A percentile compares a stretch with the other conserved stretches of the same genome.
These are phyloP conservation scores for Nemania sp. DNA, from an alignment of 2,329 filamentous ascomycete genomes.

Conservation along the genomic window DNA sequence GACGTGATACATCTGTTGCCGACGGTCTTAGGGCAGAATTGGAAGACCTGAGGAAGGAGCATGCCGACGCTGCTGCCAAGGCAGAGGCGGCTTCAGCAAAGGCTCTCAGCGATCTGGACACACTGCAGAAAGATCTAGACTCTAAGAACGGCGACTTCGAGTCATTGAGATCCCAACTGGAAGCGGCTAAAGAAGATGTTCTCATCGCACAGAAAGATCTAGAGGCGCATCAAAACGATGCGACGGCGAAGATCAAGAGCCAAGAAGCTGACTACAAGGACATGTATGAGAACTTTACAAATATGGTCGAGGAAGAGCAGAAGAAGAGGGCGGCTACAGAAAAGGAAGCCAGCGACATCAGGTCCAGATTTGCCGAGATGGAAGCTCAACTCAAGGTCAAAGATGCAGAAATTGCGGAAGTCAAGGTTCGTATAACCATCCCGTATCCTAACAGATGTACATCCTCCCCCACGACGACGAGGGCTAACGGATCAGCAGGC, in stretches of 20 bases:
- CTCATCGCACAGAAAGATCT: conserved; percentile 56
- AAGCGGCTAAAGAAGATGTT: conserved; percentile 42
- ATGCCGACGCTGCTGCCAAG: conserved; percentile 49
- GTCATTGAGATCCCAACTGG: conserved; percentile 50
- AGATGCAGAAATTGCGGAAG: conserved; percentile 67
- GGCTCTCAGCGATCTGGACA: conserved; percentile 37
- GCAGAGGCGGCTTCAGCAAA: conserved; percentile 43
- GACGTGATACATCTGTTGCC: conserved; percentile 58
- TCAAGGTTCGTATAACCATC: conserved; percentile 50
- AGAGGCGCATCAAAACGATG: conserved; percentile 55
- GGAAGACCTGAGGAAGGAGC: conserved; percentile 51
- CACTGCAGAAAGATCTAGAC: conserved; percentile 40
- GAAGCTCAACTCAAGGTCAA: conserved; percentile 56
- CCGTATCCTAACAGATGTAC: not conserved
- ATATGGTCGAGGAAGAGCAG: conserved; percentile 63
- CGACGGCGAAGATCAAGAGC: conserved; percentile 58
- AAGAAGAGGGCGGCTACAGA: conserved; percentile 41
- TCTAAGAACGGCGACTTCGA: conserved; percentile 41
- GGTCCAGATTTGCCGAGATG: conserved; percentile 43
- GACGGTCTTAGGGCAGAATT: conserved; percentile 59
- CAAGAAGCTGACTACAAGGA: conserved; percentile 64
- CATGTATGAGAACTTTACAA: conserved; percentile 65
- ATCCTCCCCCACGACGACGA: conserved; percentile 2
- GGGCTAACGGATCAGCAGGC: conserved; percentile 44
- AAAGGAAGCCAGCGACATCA: conserved; percentile 40